A percentile compares a stretch with the other conserved stretches of the same genome.
These are phyloP conservation scores for Pseudogymnoascus sp. DNA, from an alignment of 2,329 filamentous ascomycete genomes.

Conservation along the genomic window DNA sequence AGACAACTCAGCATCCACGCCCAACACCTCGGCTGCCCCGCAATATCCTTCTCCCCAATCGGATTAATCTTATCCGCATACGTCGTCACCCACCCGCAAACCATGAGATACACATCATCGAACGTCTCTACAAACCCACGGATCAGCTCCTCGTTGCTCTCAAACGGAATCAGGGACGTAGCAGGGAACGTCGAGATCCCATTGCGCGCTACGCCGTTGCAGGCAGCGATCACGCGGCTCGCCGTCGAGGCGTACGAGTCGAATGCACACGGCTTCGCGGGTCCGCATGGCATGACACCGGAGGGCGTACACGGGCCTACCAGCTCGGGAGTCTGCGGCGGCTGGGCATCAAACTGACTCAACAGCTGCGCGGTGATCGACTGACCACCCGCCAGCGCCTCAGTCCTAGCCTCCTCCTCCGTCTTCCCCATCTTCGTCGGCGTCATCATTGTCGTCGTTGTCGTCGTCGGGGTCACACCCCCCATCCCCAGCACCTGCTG, in stretches of 20 bases:
- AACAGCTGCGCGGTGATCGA: background rate
- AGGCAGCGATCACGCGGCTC: background rate
- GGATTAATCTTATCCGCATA: conserved; percentile 20
- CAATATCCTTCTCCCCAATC: conserved; percentile 18
- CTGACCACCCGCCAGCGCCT: background rate
- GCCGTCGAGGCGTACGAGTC: background rate
- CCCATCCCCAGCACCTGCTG: background rate
- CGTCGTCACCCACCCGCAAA: conserved; percentile 25
- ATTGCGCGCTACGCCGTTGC: background rate
- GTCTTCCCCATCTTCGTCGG: background rate
- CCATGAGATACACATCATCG: conserved; percentile 16
- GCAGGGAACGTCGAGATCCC: background rate
- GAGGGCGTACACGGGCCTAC: background rate
- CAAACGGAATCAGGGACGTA: background rate
- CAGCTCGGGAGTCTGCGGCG: background rate
- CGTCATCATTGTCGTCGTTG: background rate
- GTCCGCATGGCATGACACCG: background rate
- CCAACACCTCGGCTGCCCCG: conserved; percentile 24
- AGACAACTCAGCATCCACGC: conserved; percentile 28
- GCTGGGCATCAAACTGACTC: background rate
- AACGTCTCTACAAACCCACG: conserved; percentile 15
- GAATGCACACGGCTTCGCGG: background rate
- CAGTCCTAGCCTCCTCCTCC: background rate
- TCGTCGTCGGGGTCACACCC: too few relatives aligned
- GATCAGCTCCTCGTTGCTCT: background rate